phyloP scores from a whole-genome alignment of 176 grass and related monocot genomes.

The Oryza glaberrima region DNA sequence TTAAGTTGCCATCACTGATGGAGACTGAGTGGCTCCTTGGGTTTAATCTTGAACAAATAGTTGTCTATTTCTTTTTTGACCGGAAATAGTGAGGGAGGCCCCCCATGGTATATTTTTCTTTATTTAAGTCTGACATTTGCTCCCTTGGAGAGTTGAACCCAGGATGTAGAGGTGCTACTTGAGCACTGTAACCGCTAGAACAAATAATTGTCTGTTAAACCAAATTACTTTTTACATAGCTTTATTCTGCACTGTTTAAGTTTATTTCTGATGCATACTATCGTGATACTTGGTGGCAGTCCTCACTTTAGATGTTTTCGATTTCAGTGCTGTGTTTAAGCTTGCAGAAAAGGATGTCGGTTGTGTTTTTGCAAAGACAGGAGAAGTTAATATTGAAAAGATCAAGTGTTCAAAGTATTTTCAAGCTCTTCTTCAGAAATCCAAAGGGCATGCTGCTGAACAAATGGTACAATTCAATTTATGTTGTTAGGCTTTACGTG shows the following conservation, averaged over 20 bases:
- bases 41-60: conserved; percentile 18
- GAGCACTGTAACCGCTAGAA: not conserved
- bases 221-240: conserved; percentile 5
- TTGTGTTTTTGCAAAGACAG: conserved; percentile 62
- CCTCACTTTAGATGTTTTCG: conserved; percentile 38
- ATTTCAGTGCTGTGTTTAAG: conserved; percentile 78
- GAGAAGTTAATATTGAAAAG: conserved; percentile 70
- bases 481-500: conserved; percentile 27
- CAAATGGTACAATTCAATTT: conserved; percentile 47
- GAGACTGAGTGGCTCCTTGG: not conserved
- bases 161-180: no score
- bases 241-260: not conserved
- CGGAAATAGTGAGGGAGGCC: no score
- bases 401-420: conserved; percentile 77
- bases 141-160: no score
- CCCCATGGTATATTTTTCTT: no score
- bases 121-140: no score
- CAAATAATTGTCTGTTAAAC: not conserved
- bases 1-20: not conserved
- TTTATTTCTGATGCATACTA: conserved; percentile 26
- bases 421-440: conserved; percentile 56
- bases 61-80: not conserved
- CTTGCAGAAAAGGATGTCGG: conserved; percentile 62
- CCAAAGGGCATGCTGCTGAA: conserved; percentile 57
- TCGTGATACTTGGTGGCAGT: conserved; percentile 9